Evolutionary conservation across 371 early-diverging fungal species (phyloP).

Genomic region (Mucor irregularis): DNA sequence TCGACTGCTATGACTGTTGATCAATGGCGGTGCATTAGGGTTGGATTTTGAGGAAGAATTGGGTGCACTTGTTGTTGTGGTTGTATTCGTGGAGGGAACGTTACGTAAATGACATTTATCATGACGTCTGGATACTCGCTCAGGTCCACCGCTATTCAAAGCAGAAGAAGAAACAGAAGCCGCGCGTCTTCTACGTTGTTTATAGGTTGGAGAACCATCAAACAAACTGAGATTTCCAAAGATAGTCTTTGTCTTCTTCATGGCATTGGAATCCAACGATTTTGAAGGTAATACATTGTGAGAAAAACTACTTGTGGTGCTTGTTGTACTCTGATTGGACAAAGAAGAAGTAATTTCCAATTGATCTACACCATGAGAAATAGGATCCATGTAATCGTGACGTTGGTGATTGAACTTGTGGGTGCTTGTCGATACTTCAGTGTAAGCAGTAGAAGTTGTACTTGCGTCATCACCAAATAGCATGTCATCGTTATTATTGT

Average conservation of each 20-base stretch:
- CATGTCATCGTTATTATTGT: conserved; percentile 1
- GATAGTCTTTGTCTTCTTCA: conserved; percentile 43
- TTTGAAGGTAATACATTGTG: conserved; percentile 23
- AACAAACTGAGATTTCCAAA: conserved; percentile 66
- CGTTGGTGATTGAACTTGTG: background rate
- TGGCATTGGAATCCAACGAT: conserved; percentile 39
- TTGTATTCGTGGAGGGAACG: conserved; percentile 14
- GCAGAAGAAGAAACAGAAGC: conserved; percentile 43
- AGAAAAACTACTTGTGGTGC: background rate
- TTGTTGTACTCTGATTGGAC: conserved; percentile 8
- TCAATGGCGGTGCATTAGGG: too few relatives aligned
- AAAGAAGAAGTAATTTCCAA: conserved; percentile 25
- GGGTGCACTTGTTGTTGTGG: too few relatives aligned
- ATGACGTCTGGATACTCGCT: conserved; percentile 28
- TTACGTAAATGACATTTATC: conserved; percentile 29
- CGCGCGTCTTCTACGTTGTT: conserved; percentile 69
- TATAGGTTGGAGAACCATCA: conserved; percentile 73
- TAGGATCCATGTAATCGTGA: conserved; percentile 26
- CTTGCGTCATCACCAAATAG: background rate
- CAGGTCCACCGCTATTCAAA: conserved; percentile 28
- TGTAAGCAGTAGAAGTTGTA: background rate
- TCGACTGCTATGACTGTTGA: conserved; percentile 20
- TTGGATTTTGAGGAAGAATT: too few relatives aligned
- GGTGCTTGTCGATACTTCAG: background rate
- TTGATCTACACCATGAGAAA: conserved; percentile 29